Percentiles rank a stretch among this genome's conserved stretches.
Evolutionary conservation across 176 grass and related monocot species (phyloP).

Genomic region (Alopecurus myosuroides): DNA sequence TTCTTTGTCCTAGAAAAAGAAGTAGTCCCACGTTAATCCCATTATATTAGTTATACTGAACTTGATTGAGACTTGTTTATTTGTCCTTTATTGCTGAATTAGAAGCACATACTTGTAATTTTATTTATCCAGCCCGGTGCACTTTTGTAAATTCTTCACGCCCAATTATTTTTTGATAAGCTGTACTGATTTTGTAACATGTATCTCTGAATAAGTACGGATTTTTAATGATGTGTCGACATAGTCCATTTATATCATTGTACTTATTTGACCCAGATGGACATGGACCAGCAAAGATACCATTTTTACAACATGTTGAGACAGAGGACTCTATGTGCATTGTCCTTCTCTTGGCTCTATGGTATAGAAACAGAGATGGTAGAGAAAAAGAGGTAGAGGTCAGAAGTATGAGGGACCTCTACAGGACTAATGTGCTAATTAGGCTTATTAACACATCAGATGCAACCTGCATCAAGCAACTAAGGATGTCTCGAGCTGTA

Average conservation of each 20-base stretch:
- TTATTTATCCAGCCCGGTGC: background rate
- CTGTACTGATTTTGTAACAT: background rate
- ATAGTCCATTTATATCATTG: background rate
- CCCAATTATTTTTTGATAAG: background rate
- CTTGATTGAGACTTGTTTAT: background rate
- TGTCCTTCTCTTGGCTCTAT: background rate
- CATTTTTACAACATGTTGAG: background rate
- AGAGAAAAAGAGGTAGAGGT: background rate
- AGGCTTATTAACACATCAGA: background rate
- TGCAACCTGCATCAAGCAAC: background rate
- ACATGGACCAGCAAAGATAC: background rate
- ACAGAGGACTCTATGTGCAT: background rate
- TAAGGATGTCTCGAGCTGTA: background rate
- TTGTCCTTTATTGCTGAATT: background rate
- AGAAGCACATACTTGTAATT: background rate
- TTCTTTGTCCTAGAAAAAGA: background rate
- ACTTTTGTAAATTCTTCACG: background rate
- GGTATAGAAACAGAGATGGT: background rate
- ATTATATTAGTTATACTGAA: too few species aligned
- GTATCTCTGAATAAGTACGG: background rate
- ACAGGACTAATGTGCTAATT: background rate
- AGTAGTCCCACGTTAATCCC: too few species aligned
- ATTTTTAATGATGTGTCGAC: too few species aligned
- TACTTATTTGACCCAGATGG: background rate
- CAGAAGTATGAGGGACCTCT: background rate